phyloP scores from a whole-genome alignment of 2,329 filamentous ascomycete species.

The Teratosphaeriaceae sp. region DNA sequence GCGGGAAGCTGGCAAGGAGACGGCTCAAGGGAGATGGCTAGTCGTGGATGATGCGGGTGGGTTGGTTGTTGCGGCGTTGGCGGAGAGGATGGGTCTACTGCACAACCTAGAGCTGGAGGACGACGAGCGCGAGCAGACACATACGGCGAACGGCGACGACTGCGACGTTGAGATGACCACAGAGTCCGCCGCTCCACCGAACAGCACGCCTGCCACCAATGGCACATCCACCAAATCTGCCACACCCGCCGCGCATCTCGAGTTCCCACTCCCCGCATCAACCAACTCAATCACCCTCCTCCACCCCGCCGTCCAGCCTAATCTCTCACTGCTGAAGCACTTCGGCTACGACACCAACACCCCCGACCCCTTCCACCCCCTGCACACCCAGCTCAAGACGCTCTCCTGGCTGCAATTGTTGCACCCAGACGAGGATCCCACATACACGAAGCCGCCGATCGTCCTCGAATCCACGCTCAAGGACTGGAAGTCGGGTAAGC shows the following conservation, averaged over 20 bases:
- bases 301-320: constrained; percentile 78
- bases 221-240: too few species aligned
- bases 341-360: constrained; percentile 75
- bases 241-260: constrained; percentile 29
- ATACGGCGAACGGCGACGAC: background rate
- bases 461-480: constrained; percentile 56
- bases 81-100: constrained; percentile 81
- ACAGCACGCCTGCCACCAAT: background rate
- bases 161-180: constrained; percentile 11
- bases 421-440: constrained; percentile 64
- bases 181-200: background rate
- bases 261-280: constrained; percentile 54
- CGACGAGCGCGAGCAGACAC: constrained; percentile 16
- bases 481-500: constrained; percentile 71
- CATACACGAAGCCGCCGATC: constrained; percentile 62
- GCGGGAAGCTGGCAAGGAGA: constrained; percentile 21
- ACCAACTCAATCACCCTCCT: constrained; percentile 75
- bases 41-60: constrained; percentile 84
- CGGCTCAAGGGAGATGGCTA: constrained; percentile 61
- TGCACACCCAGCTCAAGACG: constrained; percentile 72
- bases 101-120: constrained; percentile 8
- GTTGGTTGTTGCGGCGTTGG: constrained; percentile 72
- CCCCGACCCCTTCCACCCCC: constrained; percentile 61
- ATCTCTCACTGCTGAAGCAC: constrained; percentile 80
- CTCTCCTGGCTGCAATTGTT: constrained; percentile 91